Conservation (phyloP, 768 basidiomycete species). For the Leucocoprinus leucothites region DNA sequence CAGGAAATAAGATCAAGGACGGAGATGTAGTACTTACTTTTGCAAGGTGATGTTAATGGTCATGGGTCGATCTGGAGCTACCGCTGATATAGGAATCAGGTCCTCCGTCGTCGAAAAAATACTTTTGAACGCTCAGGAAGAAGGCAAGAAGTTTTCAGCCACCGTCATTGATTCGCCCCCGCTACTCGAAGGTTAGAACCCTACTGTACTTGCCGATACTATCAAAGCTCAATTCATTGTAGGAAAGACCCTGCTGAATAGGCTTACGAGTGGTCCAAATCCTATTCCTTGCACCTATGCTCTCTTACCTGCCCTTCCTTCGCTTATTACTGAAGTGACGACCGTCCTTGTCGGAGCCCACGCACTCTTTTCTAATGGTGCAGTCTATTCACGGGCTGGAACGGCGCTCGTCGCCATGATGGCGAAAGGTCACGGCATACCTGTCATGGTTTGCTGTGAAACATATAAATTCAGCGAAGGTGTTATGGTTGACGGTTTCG, state of each 20-base stretch:
- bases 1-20: constrained; percentile 90
- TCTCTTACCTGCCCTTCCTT: constrained; percentile 81
- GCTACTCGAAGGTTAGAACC: constrained; percentile 72
- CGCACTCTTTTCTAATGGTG: constrained; percentile 91
- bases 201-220: not conserved
- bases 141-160: constrained; percentile 81
- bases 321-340: constrained; percentile 76
- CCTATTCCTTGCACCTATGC: constrained; percentile 87
- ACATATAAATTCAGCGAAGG: constrained; percentile 98
- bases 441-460: constrained; percentile 96
- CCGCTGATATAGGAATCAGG: too few relatives aligned
- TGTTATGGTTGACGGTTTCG: constrained; percentile 90
- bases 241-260: constrained; percentile 79
- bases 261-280: constrained; percentile 54
- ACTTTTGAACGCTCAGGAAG: constrained; percentile 69
- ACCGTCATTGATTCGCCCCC: constrained; percentile 95
- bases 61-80: constrained; percentile 38
- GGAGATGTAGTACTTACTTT: constrained; percentile 92
- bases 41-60: constrained; percentile 60
- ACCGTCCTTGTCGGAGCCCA: constrained; percentile 91
- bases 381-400: constrained; percentile 90
- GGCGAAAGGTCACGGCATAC: constrained; percentile 83
- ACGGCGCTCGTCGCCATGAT: constrained; percentile 97
- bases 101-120: constrained; percentile 95
- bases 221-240: not conserved